A percentile compares a stretch with the other conserved stretches of the same genome.
Conservation (phyloP, 441 rosid genomes). For the Adansonia madagascariensis region DNA sequence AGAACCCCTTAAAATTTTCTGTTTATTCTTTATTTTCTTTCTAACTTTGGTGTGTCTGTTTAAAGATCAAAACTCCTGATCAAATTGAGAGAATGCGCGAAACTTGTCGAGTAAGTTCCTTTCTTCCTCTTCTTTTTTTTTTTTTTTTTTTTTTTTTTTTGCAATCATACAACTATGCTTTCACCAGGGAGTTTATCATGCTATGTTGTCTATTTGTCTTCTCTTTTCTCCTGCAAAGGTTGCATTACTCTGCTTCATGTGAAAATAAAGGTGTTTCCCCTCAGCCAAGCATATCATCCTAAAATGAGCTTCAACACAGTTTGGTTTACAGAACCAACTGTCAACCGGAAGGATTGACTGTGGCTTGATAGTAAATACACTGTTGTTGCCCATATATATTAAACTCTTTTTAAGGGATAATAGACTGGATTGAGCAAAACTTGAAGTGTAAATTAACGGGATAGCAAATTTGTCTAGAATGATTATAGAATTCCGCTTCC, state of each 20-base stretch:
- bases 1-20: background rate
- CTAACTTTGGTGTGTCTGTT: constrained; percentile 24
- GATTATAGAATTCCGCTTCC: background rate
- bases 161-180: background rate
- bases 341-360: background rate
- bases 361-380: background rate
- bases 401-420: background rate
- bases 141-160: background rate
- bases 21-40: constrained; percentile 17
- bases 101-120: constrained; percentile 73
- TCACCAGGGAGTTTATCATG: background rate
- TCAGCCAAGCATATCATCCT: background rate
- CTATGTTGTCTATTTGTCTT: background rate
- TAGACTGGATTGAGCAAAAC: background rate
- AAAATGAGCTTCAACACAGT: background rate
- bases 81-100: constrained; percentile 88
- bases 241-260: constrained; percentile 1
- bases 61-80: constrained; percentile 81
- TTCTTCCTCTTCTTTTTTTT: background rate
- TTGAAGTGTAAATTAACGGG: background rate
- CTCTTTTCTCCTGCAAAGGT: background rate
- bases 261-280: background rate
- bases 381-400: background rate
- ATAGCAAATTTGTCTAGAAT: background rate
- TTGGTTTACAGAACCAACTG: constrained; percentile 11